A percentile compares a stretch with the other conserved stretches of the same genome.
These are phyloP conservation scores for Saturnispora besseyi DNA, from an alignment of 805 yeast genomes.

Conservation along the genomic window DNA sequence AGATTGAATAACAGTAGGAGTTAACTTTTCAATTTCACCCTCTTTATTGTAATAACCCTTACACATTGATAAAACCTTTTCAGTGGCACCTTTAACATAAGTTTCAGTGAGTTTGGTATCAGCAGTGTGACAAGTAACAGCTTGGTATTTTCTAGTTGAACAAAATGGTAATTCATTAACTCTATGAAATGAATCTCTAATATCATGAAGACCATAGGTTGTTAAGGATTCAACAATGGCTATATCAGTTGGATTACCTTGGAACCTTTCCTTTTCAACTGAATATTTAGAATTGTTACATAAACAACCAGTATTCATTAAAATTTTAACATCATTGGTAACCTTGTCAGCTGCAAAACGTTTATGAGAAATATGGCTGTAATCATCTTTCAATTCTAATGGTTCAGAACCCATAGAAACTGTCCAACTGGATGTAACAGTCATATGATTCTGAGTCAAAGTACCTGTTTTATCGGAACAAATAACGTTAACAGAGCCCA, in stretches of 20 bases:
- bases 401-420: slow-evolving; percentile 39
- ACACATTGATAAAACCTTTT: slow-evolving; percentile 55
- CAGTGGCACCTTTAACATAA: slow-evolving; percentile 86
- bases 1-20: slow-evolving; percentile 36
- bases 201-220: slow-evolving; percentile 64
- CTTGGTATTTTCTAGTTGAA: slow-evolving; percentile 82
- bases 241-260: slow-evolving; percentile 93
- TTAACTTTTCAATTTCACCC: slow-evolving; percentile 54
- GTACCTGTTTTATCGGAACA: slow-evolving; percentile 92
- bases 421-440: slow-evolving; percentile 78
- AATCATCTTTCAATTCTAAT: not conserved
- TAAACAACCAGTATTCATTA: slow-evolving; percentile 57
- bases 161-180: slow-evolving; percentile 75
- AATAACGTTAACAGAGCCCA: slow-evolving; percentile 89
- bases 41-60: slow-evolving; percentile 47
- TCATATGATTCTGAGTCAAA: slow-evolving; percentile 84
- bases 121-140: slow-evolving; percentile 59
- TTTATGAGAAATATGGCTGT: slow-evolving; percentile 22
- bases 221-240: slow-evolving; percentile 73
- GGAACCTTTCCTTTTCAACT: slow-evolving; percentile 54
- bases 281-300: slow-evolving; percentile 73
- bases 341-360: slow-evolving; percentile 35
- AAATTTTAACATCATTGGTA: slow-evolving; percentile 44
- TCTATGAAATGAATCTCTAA: slow-evolving; percentile 51
- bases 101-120: slow-evolving; percentile 47